phyloP scores from a whole-genome alignment of 208 protist genomes.

The Crithidia thermophila region DNA sequence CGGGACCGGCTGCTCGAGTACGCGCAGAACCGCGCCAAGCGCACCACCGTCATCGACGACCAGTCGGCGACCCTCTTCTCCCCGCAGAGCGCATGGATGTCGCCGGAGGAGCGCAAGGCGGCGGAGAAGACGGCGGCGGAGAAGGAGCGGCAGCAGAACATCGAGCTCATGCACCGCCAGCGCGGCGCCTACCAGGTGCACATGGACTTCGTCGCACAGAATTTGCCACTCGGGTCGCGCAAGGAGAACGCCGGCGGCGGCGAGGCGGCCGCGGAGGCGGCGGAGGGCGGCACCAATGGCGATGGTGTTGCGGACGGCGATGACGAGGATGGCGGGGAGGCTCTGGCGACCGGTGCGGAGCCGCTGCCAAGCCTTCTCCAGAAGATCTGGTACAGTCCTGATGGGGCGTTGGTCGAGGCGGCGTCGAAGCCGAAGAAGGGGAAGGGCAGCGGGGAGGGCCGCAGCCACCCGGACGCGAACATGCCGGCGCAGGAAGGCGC shows the following conservation, averaged over 20 bases:
- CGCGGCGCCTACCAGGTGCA: conserved; percentile 75
- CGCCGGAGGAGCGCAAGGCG: conserved; percentile 53
- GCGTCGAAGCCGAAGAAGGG: conserved; percentile 9
- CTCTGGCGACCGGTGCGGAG: conserved; percentile 39
- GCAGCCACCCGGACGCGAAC: conserved; percentile 2
- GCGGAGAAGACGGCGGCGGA: conserved; percentile 52
- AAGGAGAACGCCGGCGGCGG: conserved; percentile 29
- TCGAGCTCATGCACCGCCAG: conserved; percentile 67
- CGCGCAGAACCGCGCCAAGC: conserved; percentile 71
- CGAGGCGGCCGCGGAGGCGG: background rate
- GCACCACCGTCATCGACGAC: conserved; percentile 88
- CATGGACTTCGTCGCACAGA: conserved; percentile 83
- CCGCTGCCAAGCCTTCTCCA: conserved; percentile 75
- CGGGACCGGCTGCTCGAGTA: conserved; percentile 81
- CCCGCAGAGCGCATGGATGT: conserved; percentile 82
- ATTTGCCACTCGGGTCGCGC: conserved; percentile 53
- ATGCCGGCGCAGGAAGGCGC: conserved; percentile 12
- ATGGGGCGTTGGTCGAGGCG: conserved; percentile 42
- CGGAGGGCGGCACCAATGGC: background rate
- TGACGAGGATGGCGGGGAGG: conserved; percentile 4
- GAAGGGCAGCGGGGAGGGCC: background rate
- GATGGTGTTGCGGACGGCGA: conserved; percentile 8
- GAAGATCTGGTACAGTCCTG: conserved; percentile 86
- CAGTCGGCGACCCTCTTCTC: conserved; percentile 75
- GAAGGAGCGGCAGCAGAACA: conserved; percentile 49